Percentiles rank a stretch among this genome's conserved stretches.
phyloP scores from a whole-genome alignment of 208 protist genomes.

The Leishmania turanica region DNA sequence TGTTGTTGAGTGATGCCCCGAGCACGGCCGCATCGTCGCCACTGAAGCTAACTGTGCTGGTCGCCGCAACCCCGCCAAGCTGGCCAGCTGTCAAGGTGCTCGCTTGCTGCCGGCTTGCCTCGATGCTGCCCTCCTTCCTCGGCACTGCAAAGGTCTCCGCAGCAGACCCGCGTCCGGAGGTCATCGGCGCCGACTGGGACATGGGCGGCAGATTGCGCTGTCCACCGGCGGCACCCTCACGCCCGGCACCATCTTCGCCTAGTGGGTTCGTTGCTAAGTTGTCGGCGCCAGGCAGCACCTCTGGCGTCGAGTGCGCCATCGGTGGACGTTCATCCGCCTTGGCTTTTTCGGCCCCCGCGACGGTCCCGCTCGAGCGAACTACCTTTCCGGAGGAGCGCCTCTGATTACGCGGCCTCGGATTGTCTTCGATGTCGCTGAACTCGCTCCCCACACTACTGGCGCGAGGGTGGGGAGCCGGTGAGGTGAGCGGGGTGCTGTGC shows the following conservation, averaged over 20 bases:
- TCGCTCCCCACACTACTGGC: constrained; percentile 21
- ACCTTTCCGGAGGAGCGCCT: not conserved
- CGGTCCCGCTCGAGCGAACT: too few species aligned
- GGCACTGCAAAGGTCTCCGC: not conserved
- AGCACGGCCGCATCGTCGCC: not conserved
- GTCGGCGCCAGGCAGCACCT: not conserved
- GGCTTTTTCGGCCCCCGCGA: not conserved
- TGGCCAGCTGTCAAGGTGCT: not conserved
- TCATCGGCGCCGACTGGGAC: constrained; percentile 13
- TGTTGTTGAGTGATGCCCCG: not conserved
- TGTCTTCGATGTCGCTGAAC: constrained; percentile 29
- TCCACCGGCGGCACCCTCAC: not conserved
- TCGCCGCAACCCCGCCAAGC: not conserved
- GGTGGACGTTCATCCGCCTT: not conserved
- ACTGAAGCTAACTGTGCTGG: not conserved
- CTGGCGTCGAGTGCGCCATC: constrained; percentile 3
- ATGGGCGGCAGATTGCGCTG: not conserved
- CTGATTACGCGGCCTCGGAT: constrained; percentile 3
- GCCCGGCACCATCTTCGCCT: not conserved
- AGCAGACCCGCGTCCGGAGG: not conserved
- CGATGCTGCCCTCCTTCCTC: not conserved
- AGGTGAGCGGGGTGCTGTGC: constrained; percentile 26
- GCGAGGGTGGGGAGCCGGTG: constrained; percentile 10
- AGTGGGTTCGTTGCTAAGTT: not conserved
- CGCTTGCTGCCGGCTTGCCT: not conserved